Base-by-base conservation (phyloP, 2,329 filamentous ascomycete species). In the Didymosphaeria variabile region DNA sequence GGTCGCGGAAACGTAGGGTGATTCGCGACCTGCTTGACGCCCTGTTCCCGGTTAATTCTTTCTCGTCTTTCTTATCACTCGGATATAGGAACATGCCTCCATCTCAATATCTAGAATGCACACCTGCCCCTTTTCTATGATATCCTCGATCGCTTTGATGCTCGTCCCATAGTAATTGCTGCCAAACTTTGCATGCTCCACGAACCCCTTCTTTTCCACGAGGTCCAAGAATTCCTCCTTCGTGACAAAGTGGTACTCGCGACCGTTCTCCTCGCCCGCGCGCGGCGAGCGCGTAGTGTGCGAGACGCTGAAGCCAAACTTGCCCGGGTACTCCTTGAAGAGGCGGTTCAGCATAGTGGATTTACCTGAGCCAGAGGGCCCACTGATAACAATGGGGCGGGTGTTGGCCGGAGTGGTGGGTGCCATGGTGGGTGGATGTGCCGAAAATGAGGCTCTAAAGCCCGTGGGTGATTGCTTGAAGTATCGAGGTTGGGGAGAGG, bases 51-150 rank as follows among this genome's bases (percentile, higher is more conserved):
- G 17, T 38, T 19, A 34, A 10, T 19, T 12, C 38, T 17, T 9
- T 12, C 17, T 26, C 10, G 49, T n/a, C 8, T 13, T n/a, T 21
- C 40, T 10, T 31, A 5, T 40, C 21, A 0, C 23, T 7, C 10
- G n/a, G 26, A 36, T 26, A 57, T 17, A 15, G 1, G n/a, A 15
- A 54, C 64, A 6, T 76, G 90, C 89, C 87, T 97, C 93, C 92
- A 97, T 97, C 85, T 97, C 94, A 75, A 97, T 98, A 78, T 98
- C 94, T 68, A 97, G 82, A 51, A 97, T 88, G 63, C 94, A 94
- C 45, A 93, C 87, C 72, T 85, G 86, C 19, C 89, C 90, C 80
- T 89, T 87, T 62, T 87, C 86, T 2, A 86, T 86, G 77, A 94
- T 89, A 72, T 92, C 88, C 78, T 90, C 86, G 65, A 97, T 92